A percentile compares a stretch with the other conserved stretches of the same genome.
phyloP scores from a whole-genome alignment of 441 rosid genomes.

The Erodium moschatum region DNA sequence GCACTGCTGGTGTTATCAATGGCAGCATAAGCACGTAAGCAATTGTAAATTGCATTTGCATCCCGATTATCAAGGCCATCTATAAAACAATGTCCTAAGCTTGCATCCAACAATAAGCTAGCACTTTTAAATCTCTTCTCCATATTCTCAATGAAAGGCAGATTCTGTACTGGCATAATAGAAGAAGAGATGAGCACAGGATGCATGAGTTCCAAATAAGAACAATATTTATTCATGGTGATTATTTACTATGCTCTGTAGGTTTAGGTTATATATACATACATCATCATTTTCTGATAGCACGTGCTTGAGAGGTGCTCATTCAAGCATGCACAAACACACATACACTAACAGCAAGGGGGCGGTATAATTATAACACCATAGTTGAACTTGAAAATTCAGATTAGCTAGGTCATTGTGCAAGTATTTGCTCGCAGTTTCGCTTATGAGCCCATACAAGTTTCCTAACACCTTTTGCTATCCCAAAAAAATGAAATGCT shows the following conservation, averaged over 20 bases:
- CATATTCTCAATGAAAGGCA: conserved; percentile 89
- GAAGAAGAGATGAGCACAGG: conserved; percentile 42
- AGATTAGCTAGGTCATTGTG: not conserved
- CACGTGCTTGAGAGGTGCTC: not conserved
- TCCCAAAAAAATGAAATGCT: not conserved
- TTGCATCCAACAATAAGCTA: conserved; percentile 72
- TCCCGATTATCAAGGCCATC: conserved; percentile 78
- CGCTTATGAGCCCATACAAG: not conserved
- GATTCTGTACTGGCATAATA: conserved; percentile 85
- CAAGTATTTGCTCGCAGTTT: not conserved
- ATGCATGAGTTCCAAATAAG: conserved; percentile 12
- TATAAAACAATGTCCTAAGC: conserved; percentile 89
- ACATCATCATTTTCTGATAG: not conserved
- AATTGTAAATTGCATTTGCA: conserved; percentile 82
- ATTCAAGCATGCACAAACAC: not conserved
- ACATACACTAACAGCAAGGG: not conserved
- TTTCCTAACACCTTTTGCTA: not conserved
- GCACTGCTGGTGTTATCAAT: conserved; percentile 66
- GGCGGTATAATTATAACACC: not conserved
- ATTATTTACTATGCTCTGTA: not conserved
- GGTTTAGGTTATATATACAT: not conserved
- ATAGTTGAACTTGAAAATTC: not conserved
- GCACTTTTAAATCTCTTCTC: conserved; percentile 93
- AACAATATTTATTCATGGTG: not conserved
- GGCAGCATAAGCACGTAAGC: conserved; percentile 94